Evolutionary conservation across 2,329 filamentous ascomycete genomes (phyloP), one percentile per base, ranked within the genome.

Genomic region (Penicillium sp.): DNA sequence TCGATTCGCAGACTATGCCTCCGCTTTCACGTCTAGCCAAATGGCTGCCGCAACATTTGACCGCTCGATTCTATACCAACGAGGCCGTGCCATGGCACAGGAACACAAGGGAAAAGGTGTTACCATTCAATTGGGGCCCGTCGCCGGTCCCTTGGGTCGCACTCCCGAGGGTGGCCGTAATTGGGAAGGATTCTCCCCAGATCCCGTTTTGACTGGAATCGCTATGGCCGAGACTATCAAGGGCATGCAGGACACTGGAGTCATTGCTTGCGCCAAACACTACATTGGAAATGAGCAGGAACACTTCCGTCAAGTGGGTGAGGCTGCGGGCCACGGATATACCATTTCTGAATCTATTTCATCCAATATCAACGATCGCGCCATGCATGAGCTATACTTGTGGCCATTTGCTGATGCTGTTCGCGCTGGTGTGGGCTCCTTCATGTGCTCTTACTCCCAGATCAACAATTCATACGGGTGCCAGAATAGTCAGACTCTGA

Each of bases 401-500:
- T 92, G 90, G 90, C 90, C 90, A 0, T 93, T 92, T 70, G 88
- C 85, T 15, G 89, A 92, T 70, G 88, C 88, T 1, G 85, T 92
- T 56, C 82, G 83, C 59, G 88, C 89, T 17, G 89, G 89, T 4
- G 87, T 90, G 9, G 70, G 76, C 8, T 75, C 75, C n/a, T 68
- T 82, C 26, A 82, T 83, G 80, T 82, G 81, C 70, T 72, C 58
- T 15, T 79, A 79, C 64, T 76, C 78, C 45, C 72, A 77, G 58
- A 59, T 85, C 62, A 83, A 84, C 59, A 74, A 79, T 37, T 79
- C 77, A 1, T 83, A 81, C 62, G 78, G 79, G 3, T 85, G 65
- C 35, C 58, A 66, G 40, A 65, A 61, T 26, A 59, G 53, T 28
- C 47, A 65, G 17, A 44, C 62, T 0, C 68, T 84, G 1, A 83